These are phyloP conservation scores for Mortierella sp. DNA, from an alignment of 371 early-diverging fungal genomes.

Conservation along the genomic window DNA sequence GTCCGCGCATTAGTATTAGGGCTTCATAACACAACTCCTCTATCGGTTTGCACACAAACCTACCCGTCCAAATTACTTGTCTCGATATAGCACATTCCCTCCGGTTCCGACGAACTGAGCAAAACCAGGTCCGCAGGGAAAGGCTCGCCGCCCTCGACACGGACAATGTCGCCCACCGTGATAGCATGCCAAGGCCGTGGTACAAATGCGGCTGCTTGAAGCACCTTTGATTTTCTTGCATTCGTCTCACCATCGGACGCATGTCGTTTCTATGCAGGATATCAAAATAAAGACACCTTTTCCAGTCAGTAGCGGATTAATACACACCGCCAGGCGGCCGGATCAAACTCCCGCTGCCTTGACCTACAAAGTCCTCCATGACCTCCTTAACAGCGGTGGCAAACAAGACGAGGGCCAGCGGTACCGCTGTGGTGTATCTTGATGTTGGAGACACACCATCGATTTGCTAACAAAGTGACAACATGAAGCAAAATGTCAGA, in stretches of 20 bases:
- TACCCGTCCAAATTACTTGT: slow-evolving; percentile 96
- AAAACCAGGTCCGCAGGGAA: slow-evolving; percentile 95
- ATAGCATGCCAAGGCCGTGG: slow-evolving; percentile 82
- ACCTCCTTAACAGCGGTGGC: slow-evolving; percentile 97
- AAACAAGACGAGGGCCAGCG: slow-evolving; percentile 89
- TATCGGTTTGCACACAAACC: slow-evolving; percentile 2
- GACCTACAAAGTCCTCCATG: slow-evolving; percentile 92
- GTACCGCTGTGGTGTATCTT: slow-evolving; percentile 91
- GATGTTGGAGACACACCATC: slow-evolving; percentile 87
- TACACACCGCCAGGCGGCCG: no score
- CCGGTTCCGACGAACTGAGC: slow-evolving; percentile 87
- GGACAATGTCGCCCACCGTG: slow-evolving; percentile 92
- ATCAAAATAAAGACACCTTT: neutral
- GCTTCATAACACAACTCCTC: no score
- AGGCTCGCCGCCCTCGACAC: slow-evolving; percentile 86
- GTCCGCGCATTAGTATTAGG: neutral
- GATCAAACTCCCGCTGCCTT: no score
- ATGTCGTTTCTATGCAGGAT: slow-evolving; percentile 76
- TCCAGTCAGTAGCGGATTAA: neutral
- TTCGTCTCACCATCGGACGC: slow-evolving; percentile 83
- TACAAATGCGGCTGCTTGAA: slow-evolving; percentile 72
- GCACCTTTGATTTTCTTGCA: slow-evolving; percentile 73
- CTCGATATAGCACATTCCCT: slow-evolving; percentile 94
- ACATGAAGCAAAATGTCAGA: neutral
- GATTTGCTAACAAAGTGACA: slow-evolving; percentile 85